phyloP scores from a whole-genome alignment of 305 asterid genomes.

The Solanum hybrid region DNA sequence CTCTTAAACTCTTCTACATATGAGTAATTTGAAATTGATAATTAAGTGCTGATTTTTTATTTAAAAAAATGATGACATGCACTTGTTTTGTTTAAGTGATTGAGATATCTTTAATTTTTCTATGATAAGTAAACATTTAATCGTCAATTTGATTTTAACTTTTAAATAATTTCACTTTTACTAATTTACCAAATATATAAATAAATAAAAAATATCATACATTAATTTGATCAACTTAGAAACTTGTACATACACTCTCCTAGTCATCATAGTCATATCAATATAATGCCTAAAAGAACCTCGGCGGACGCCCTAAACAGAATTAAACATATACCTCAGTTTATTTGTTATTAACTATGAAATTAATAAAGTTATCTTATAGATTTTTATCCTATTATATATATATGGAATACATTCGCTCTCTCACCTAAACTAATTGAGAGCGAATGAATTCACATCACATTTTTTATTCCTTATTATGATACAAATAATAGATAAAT shows the following conservation, averaged over 20 bases:
- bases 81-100: neutral
- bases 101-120: too few relatives aligned
- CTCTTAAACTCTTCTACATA: neutral
- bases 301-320: accelerated
- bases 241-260: neutral
- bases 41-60: neutral
- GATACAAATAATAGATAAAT: neutral
- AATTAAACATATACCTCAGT: too few relatives aligned
- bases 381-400: neutral
- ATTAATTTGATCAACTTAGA: neutral
- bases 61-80: neutral
- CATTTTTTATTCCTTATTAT: too few relatives aligned
- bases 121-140: too few relatives aligned
- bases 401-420: neutral
- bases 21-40: neutral
- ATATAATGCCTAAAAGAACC: neutral
- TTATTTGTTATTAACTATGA: too few relatives aligned
- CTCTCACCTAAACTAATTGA: neutral
- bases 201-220: neutral
- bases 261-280: neutral
- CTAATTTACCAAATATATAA: neutral
- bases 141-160: neutral
- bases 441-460: too few relatives aligned
- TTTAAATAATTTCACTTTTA: neutral
- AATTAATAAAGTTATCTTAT: too few relatives aligned